These are phyloP conservation scores for Hypoxylon crocopeplum DNA, from an alignment of 495 filamentous ascomycete species.

Conservation along the genomic window DNA sequence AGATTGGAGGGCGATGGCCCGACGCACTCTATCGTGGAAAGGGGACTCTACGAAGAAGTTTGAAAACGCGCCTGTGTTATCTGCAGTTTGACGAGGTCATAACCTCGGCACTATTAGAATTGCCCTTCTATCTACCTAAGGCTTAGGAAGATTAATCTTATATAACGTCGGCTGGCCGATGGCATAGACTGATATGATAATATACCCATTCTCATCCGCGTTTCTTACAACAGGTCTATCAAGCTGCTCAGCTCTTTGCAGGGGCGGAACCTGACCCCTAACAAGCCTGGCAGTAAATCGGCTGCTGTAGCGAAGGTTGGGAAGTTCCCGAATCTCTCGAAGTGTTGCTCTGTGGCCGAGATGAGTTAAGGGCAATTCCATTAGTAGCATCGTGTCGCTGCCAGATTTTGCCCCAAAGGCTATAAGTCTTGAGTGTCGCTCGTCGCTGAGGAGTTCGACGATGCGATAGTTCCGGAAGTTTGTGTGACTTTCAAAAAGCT, in stretches of 20 bases:
- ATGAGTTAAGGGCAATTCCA: conserved; percentile 37
- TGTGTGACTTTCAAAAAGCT: conserved; percentile 11
- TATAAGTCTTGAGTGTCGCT: conserved; percentile 31
- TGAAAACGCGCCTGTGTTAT: neutral
- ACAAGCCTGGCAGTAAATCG: conserved; percentile 31
- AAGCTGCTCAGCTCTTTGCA: neutral
- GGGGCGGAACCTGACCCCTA: neutral
- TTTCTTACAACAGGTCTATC: neutral
- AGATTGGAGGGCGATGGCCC: conserved; percentile 20
- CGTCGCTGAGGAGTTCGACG: conserved; percentile 38
- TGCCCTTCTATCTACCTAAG: neutral
- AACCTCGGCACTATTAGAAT: neutral
- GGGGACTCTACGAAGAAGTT: neutral
- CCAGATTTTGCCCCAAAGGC: conserved; percentile 37
- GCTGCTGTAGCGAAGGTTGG: conserved; percentile 33
- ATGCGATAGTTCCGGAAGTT: conserved; percentile 41
- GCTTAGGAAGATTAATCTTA: conserved; percentile 7
- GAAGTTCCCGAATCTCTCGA: conserved; percentile 31
- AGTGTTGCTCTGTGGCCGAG: conserved; percentile 14
- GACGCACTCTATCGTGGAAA: conserved; percentile 11
- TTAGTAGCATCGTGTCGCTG: conserved; percentile 32
- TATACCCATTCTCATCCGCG: neutral
- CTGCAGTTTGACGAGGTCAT: too few species aligned
- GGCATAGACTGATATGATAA: conserved; percentile 7
- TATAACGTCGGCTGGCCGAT: neutral